phyloP scores from a whole-genome alignment of 2,329 filamentous ascomycete species.

The Aureobasidium musti region DNA sequence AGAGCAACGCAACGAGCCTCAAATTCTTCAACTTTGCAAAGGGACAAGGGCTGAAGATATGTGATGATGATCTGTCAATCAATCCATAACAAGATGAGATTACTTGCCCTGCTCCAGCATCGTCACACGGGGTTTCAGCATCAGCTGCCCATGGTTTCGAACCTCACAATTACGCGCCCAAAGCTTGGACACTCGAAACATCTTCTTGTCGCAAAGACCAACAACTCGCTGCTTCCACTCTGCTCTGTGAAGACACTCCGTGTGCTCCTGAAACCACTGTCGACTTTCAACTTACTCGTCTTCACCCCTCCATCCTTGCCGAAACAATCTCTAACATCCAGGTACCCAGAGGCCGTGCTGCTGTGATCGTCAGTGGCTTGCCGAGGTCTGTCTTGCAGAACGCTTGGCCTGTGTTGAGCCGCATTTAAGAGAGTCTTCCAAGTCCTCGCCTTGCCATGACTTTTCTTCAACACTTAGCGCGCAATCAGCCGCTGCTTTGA shows the following conservation, averaged over 20 bases:
- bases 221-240: background rate
- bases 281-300: background rate
- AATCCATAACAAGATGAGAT: slow-evolving; percentile 18
- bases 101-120: slow-evolving; percentile 12
- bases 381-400: slow-evolving; percentile 22
- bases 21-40: background rate
- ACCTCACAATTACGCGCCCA: slow-evolving; percentile 11
- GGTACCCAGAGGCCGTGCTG: slow-evolving; percentile 3
- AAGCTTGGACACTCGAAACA: slow-evolving; percentile 3
- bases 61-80: background rate
- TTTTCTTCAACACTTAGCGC: background rate
- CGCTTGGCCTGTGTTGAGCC: slow-evolving; percentile 13
- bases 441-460: background rate
- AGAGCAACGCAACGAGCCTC: background rate
- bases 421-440: too few relatives aligned
- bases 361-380: slow-evolving; percentile 15
- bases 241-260: background rate
- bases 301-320: background rate
- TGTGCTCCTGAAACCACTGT: background rate
- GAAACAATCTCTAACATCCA: background rate
- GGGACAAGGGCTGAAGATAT: background rate
- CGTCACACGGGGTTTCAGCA: slow-evolving; percentile 1
- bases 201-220: background rate
- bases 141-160: slow-evolving; percentile 19
- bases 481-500: background rate